These are phyloP conservation scores for Backusella macrospora DNA, from an alignment of 192 early-diverging fungal genomes.

Conservation along the genomic window DNA sequence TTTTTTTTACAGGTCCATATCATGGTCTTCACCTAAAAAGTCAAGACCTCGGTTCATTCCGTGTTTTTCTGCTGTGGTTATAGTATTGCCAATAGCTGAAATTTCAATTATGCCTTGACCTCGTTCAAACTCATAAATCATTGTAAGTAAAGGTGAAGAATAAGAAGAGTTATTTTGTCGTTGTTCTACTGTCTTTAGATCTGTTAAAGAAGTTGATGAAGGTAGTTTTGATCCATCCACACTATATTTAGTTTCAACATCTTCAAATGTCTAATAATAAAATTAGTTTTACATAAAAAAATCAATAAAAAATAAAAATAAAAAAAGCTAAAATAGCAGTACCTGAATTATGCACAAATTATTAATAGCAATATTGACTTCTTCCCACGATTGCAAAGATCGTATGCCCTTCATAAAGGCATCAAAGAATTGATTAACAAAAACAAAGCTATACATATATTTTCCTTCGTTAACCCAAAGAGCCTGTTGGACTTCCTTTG, in stretches of 20 bases:
- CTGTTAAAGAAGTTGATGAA: background rate
- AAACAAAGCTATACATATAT: constrained; percentile 47
- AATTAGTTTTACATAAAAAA: background rate
- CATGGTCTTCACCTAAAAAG: constrained; percentile 17
- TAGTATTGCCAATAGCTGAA: constrained; percentile 41
- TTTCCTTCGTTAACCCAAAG: constrained; percentile 32
- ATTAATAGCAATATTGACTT: constrained; percentile 48
- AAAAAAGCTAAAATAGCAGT: too few relatives aligned
- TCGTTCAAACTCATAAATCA: constrained; percentile 55
- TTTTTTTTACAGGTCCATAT: background rate
- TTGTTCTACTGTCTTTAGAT: background rate
- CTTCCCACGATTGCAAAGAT: constrained; percentile 41
- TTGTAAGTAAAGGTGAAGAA: constrained; percentile 34
- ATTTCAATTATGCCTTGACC: constrained; percentile 51
- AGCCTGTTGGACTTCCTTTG: constrained; percentile 49
- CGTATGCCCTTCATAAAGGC: constrained; percentile 52
- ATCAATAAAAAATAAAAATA: too few relatives aligned
- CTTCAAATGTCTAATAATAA: constrained; percentile 30
- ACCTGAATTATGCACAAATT: constrained; percentile 53
- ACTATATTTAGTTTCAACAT: constrained; percentile 26
- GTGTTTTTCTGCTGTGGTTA: background rate
- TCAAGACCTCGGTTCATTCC: constrained; percentile 19
- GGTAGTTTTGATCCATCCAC: background rate
- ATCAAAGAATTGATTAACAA: constrained; percentile 57
- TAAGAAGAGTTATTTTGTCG: background rate